Percentiles rank a stretch among this genome's conserved stretches.
phyloP scores from a whole-genome alignment of 352 stramenopile genomes.

The Phytopythium helicoides region DNA sequence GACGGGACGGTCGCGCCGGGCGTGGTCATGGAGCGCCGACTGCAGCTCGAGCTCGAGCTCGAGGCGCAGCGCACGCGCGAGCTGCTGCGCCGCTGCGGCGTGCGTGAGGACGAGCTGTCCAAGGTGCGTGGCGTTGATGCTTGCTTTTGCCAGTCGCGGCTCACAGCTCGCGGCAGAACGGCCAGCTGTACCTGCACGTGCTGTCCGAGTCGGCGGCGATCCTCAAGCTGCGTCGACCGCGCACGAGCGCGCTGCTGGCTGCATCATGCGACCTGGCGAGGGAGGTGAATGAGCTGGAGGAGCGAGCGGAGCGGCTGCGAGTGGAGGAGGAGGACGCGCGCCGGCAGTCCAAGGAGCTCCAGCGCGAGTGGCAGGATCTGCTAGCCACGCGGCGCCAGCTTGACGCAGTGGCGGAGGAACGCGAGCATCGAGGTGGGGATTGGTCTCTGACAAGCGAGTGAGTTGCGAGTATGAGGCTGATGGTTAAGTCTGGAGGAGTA shows the following conservation, averaged over 20 bases:
- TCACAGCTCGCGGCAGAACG: constrained; percentile 24
- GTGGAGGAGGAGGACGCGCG: constrained; percentile 1
- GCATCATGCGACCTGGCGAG: constrained; percentile 25
- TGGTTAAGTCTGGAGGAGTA: constrained; percentile 12
- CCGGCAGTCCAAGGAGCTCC: constrained; percentile 24
- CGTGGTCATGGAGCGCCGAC: constrained; percentile 10
- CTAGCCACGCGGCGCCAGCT: constrained; percentile 24
- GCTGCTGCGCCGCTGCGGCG: constrained; percentile 24
- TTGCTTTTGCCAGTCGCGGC: neutral
- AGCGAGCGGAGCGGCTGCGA: constrained; percentile 3
- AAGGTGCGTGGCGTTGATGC: constrained; percentile 20
- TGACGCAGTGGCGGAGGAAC: constrained; percentile 21
- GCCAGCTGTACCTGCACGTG: constrained; percentile 42
- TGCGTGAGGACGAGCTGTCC: constrained; percentile 42
- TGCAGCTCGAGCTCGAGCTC: constrained; percentile 30
- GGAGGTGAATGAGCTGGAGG: constrained; percentile 1
- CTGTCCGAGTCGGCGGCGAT: constrained; percentile 41
- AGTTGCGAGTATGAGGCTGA: too few relatives aligned
- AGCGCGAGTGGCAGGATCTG: constrained; percentile 24
- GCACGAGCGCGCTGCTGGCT: constrained; percentile 34
- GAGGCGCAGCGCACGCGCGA: constrained; percentile 27
- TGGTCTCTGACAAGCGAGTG: too few relatives aligned
- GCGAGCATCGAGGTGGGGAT: constrained; percentile 30
- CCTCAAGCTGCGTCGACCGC: constrained; percentile 33
- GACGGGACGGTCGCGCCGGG: constrained; percentile 3